These are phyloP conservation scores for Panaeolus papilionaceus DNA, from an alignment of 768 basidiomycete genomes.

Conservation along the genomic window DNA sequence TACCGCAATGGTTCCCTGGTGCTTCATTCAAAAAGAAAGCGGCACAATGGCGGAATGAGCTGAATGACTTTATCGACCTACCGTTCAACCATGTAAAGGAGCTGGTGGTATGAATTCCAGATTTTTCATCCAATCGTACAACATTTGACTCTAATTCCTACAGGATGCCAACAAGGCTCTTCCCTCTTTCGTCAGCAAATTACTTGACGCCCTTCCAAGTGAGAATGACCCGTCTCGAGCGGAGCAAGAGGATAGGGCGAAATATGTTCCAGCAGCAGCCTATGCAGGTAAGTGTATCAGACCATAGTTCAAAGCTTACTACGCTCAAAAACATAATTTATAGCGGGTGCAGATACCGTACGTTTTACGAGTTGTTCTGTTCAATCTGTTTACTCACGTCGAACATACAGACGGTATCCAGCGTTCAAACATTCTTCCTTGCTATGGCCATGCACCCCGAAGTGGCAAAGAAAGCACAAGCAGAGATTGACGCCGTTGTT, in stretches of 20 bases:
- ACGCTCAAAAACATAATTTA: background rate
- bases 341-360: background rate
- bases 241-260: background rate
- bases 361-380: background rate
- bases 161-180: background rate
- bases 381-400: background rate
- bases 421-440: constrained; percentile 65
- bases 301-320: no score
- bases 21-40: constrained; percentile 63
- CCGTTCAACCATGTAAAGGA: constrained; percentile 34
- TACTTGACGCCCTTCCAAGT: background rate
- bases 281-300: background rate
- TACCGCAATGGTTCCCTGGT: constrained; percentile 67
- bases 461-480: constrained; percentile 61
- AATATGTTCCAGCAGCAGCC: background rate
- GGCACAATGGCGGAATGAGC: constrained; percentile 44
- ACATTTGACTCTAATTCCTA: background rate
- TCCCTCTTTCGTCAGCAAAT: background rate
- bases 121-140: background rate
- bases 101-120: background rate
- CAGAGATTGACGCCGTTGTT: constrained; percentile 68
- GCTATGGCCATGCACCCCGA: constrained; percentile 70
- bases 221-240: background rate
- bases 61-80: constrained; percentile 40
- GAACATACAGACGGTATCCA: constrained; percentile 53